Conservation (phyloP, 768 basidiomycete species). For the Pleurotus djamor region DNA sequence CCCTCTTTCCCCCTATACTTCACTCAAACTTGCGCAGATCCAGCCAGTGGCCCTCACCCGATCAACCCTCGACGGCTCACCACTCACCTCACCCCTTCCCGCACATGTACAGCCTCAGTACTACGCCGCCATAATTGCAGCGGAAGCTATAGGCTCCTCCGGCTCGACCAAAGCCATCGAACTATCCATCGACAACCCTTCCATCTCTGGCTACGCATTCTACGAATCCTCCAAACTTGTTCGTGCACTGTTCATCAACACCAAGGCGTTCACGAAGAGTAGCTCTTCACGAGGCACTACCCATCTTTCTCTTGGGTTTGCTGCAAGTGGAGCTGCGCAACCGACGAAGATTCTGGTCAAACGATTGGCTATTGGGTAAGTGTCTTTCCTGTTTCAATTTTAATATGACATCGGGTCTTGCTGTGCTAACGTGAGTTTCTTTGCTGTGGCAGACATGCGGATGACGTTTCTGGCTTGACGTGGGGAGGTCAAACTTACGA, state of each 20-base stretch:
- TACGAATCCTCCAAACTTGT: constrained; percentile 43
- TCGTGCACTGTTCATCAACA: constrained; percentile 60
- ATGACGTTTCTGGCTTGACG: constrained; percentile 46
- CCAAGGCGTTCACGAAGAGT: constrained; percentile 42
- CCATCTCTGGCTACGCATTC: constrained; percentile 60
- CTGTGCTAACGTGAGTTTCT: neutral
- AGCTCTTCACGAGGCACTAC: constrained; percentile 31
- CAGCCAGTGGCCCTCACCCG: constrained; percentile 59
- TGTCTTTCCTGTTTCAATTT: neutral
- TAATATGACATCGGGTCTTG: neutral
- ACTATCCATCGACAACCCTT: constrained; percentile 40
- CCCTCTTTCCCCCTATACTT: neutral
- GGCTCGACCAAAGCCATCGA: constrained; percentile 42
- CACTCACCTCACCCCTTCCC: constrained; percentile 43
- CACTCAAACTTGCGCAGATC: constrained; percentile 34
- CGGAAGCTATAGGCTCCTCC: constrained; percentile 52
- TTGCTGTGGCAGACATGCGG: constrained; percentile 37
- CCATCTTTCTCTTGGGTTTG: constrained; percentile 41
- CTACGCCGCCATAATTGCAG: constrained; percentile 61
- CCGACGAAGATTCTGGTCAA: constrained; percentile 41
- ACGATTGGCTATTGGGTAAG: constrained; percentile 44
- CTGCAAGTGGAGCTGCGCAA: constrained; percentile 14
- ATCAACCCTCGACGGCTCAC: constrained; percentile 54
- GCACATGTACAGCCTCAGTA: constrained; percentile 68
- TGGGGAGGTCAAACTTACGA: constrained; percentile 64